Base-by-base conservation (phyloP, 2,329 filamentous ascomycete species). In the Trichophyton schoenleinii region DNA sequence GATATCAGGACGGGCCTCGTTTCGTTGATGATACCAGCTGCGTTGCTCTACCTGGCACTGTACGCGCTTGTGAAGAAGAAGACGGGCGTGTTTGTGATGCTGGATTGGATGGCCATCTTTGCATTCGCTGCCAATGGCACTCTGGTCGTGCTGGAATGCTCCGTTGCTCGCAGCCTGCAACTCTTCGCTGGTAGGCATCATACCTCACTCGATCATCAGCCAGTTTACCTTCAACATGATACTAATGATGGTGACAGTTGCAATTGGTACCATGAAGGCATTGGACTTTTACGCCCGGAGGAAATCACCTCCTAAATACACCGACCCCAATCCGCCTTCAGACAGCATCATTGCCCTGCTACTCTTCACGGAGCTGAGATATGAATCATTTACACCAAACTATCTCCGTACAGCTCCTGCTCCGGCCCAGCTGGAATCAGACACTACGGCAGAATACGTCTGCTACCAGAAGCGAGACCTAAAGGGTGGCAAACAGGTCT, bases 361-460 rank as follows among this genome's bases (percentile, higher is more conserved):
- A 9, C 61, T 73, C 15, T 63, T 76, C 9, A 76, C 72, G 1
- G 74, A 77, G 64, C 66, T 77, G 8, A 72, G 75, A 58, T 77
- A 76, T 64, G 75, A 77, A 61, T 75, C 73, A 15, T 77, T 77
- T 66, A 72, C 69, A 0, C 75, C 75, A 58, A 77, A 76, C 62
- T 68, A 71, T 57, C 70, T 75, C 58, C 69, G 73, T 3, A 65
- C 70, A 4, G 64, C 71, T 0, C 62, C 62, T 1, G 62, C 58
- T 36, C 64, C 64, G 38, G 31, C 55, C 34, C 57, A 59, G 15
- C 13, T 59, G 2, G 57, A 46, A 28, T 41, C 46, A 31, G 57
- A 59, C 20, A 41, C 55, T 42, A 22, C 22, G 6, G n/a, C 55
- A 22, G 55, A 58, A 15, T 22, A 25, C 22, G 28, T 25, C 15